These are phyloP conservation scores for Aristolochia californica DNA, from an alignment of 164 flowering plant genomes.

Conservation along the genomic window DNA sequence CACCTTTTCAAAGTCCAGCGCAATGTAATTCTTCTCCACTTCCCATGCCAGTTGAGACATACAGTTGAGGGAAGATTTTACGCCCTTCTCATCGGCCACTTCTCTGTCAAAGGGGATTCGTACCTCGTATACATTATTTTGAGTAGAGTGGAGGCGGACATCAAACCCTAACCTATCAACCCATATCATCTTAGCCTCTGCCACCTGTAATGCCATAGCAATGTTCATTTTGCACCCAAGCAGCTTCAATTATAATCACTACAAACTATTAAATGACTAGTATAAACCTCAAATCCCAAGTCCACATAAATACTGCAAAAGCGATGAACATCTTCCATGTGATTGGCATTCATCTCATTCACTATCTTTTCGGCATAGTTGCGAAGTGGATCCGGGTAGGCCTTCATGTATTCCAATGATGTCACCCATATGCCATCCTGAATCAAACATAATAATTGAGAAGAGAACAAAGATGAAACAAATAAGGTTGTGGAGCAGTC, in stretches of 20 bases:
- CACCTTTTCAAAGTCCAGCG: constrained; percentile 57
- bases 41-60: constrained; percentile 98
- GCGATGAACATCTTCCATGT: constrained; percentile 63
- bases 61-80: constrained; percentile 75
- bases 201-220: constrained; percentile 32
- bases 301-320: constrained; percentile 71
- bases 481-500: background rate
- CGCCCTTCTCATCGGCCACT: constrained; percentile 76
- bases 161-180: constrained; percentile 87
- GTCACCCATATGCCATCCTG: constrained; percentile 66
- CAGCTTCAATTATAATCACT: too few species aligned
- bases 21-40: constrained; percentile 58
- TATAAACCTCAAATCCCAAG: constrained; percentile 51
- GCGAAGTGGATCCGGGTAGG: constrained; percentile 87
- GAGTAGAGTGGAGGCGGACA: constrained; percentile 42
- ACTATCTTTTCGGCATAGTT: constrained; percentile 61
- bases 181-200: constrained; percentile 75
- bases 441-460: constrained; percentile 4
- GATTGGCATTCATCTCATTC: constrained; percentile 60
- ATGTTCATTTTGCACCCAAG: too few species aligned
- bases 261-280: background rate
- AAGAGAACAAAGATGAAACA: background rate
- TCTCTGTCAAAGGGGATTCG: constrained; percentile 88
- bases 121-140: constrained; percentile 38
- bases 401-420: constrained; percentile 53